Conservation (phyloP, 805 yeast species). For the Crinitomyces ghanaensis region DNA sequence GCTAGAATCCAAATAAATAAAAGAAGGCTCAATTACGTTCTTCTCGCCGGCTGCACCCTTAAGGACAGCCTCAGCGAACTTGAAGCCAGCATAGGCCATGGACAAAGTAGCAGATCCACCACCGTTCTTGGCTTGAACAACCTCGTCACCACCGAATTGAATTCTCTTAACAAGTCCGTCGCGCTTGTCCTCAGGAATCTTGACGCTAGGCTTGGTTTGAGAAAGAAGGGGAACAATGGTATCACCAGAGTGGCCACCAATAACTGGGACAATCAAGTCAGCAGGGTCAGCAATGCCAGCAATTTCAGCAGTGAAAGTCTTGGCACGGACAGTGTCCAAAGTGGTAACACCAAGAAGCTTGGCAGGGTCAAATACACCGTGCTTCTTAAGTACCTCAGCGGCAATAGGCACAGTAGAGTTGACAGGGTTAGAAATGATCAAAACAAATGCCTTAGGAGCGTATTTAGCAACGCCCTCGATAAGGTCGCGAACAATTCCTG, state of each 20-base stretch:
- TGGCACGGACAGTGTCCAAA: constrained; percentile 78
- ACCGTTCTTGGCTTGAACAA: constrained; percentile 86
- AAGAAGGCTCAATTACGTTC: constrained; percentile 40
- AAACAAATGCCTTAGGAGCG: constrained; percentile 65
- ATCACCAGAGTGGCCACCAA: constrained; percentile 94
- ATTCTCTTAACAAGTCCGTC: constrained; percentile 72
- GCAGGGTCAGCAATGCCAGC: constrained; percentile 34
- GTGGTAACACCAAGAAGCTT: constrained; percentile 83
- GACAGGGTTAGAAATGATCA: constrained; percentile 87
- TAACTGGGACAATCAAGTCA: constrained; percentile 51
- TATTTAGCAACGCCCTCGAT: constrained; percentile 62
- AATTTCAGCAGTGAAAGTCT: constrained; percentile 58
- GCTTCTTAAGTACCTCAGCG: constrained; percentile 61
- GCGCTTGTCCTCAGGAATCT: constrained; percentile 27
- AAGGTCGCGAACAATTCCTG: constrained; percentile 63
- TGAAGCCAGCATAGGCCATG: constrained; percentile 87
- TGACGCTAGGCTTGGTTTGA: constrained; percentile 24
- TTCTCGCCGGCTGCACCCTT: constrained; percentile 32
- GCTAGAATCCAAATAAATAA: constrained; percentile 27
- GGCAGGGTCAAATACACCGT: constrained; percentile 57
- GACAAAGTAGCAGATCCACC: constrained; percentile 90
- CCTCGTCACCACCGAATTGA: constrained; percentile 96
- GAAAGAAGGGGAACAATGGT: constrained; percentile 83
- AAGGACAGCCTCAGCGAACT: constrained; percentile 49
- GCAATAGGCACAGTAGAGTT: constrained; percentile 89